These are phyloP conservation scores for Schizopora paradoxa DNA, from an alignment of 1,284 basidiomycete genomes.

Conservation along the genomic window DNA sequence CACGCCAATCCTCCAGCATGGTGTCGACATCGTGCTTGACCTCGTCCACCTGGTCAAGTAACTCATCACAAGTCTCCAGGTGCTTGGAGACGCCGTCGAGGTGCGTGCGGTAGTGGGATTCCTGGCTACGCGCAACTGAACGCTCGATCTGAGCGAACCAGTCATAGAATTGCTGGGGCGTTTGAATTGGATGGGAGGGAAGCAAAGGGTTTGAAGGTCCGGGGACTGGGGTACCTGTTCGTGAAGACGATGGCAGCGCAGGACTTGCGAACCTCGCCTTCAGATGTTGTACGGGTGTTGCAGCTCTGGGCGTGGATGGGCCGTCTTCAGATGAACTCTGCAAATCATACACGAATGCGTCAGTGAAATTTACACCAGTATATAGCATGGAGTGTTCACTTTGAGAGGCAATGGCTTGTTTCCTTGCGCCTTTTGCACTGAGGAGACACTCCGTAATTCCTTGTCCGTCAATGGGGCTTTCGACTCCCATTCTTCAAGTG, in stretches of 20 bases:
- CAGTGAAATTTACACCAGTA: not conserved
- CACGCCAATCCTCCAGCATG: slow-evolving; percentile 78
- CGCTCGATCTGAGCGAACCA: slow-evolving; percentile 87
- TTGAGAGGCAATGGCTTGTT: slow-evolving; percentile 62
- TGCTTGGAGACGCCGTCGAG: slow-evolving; percentile 70
- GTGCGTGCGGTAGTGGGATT: slow-evolving; percentile 83
- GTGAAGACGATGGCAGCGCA: no score
- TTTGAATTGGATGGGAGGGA: slow-evolving; percentile 64
- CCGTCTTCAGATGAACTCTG: slow-evolving; percentile 12
- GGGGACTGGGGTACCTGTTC: slow-evolving; percentile 37
- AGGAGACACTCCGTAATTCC: slow-evolving; percentile 61
- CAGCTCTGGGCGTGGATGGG: slow-evolving; percentile 17
- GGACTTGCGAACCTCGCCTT: slow-evolving; percentile 32
- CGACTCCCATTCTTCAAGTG: slow-evolving; percentile 85
- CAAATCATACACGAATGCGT: not conserved
- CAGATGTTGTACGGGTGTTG: not conserved
- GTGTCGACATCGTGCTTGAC: slow-evolving; percentile 69
- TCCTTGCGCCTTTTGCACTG: slow-evolving; percentile 60
- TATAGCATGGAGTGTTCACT: slow-evolving; percentile 37
- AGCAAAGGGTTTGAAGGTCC: slow-evolving; percentile 30
- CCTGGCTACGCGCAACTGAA: slow-evolving; percentile 85
- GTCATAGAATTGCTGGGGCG: slow-evolving; percentile 91
- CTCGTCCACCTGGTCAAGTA: slow-evolving; percentile 65
- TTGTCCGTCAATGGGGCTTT: slow-evolving; percentile 70
- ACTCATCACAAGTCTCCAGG: slow-evolving; percentile 66